These are phyloP conservation scores for Stachybotrys elegans DNA, from an alignment of 2,329 filamentous ascomycete species.

Conservation along the genomic window DNA sequence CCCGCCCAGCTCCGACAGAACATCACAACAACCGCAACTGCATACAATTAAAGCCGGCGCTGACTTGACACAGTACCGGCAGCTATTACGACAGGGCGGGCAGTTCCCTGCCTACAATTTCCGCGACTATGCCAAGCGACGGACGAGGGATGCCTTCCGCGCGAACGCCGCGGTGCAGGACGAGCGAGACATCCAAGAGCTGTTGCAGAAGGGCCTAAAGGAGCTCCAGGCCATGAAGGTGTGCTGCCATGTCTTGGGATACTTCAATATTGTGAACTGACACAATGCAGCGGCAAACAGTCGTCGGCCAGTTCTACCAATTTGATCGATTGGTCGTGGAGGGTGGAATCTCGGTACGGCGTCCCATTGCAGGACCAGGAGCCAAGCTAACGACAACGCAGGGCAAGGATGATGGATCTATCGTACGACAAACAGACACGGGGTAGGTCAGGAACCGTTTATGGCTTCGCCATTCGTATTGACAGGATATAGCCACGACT, in stretches of 20 bases:
- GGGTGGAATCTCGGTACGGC: constrained; percentile 66
- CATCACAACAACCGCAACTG: too few species aligned
- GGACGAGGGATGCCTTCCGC: constrained; percentile 85
- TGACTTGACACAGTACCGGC: too few species aligned
- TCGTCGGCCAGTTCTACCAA: constrained; percentile 93
- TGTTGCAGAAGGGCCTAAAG: constrained; percentile 82
- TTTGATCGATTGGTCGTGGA: constrained; percentile 89
- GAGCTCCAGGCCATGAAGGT: constrained; percentile 92
- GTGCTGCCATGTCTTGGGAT: constrained; percentile 9
- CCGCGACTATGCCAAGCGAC: constrained; percentile 88
- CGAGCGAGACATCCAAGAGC: constrained; percentile 72
- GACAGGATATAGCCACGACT: not conserved
- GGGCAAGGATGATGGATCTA: constrained; percentile 67
- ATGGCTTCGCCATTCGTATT: not conserved
- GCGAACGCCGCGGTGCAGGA: constrained; percentile 73
- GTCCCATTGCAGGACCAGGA: too few species aligned
- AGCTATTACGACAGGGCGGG: constrained; percentile 76
- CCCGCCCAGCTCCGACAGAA: too few species aligned
- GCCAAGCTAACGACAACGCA: constrained; percentile 25
- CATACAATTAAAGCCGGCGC: too few species aligned
- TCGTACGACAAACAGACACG: constrained; percentile 72
- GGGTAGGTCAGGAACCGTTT: constrained; percentile 49
- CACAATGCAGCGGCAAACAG: constrained; percentile 72
- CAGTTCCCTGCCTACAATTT: constrained; percentile 97
- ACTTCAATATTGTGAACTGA: constrained; percentile 4